Conservation (phyloP, 805 yeast genomes). For the Candida oleophila region DNA sequence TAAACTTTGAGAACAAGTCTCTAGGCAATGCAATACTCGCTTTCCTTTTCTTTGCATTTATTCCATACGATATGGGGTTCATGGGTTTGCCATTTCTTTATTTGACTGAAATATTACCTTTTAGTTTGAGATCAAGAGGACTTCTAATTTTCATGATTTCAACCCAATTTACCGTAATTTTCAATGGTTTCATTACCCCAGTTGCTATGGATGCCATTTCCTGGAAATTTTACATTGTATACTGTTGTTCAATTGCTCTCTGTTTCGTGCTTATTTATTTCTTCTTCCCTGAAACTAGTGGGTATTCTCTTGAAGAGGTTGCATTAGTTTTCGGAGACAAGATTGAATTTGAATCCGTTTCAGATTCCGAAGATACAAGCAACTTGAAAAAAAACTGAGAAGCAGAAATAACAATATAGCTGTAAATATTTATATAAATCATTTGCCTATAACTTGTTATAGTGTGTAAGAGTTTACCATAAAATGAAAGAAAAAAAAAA, state of each 20-base stretch:
- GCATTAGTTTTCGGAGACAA: constrained; percentile 25
- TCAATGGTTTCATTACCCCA: constrained; percentile 18
- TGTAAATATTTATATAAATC: too few species aligned
- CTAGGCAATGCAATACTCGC: constrained; percentile 48
- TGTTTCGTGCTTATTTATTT: constrained; percentile 23
- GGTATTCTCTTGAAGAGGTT: constrained; percentile 35
- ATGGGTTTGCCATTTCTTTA: constrained; percentile 31
- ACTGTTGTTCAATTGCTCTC: constrained; percentile 24
- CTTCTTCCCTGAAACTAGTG: constrained; percentile 30
- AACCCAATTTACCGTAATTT: constrained; percentile 14
- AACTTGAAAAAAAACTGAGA: background rate
- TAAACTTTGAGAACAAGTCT: constrained; percentile 37
- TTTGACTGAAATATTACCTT: constrained; percentile 32
- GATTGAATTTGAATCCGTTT: background rate
- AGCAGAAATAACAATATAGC: too few species aligned
- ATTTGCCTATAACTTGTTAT: too few species aligned
- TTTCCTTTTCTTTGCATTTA: constrained; percentile 45
- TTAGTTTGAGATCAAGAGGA: constrained; percentile 33
- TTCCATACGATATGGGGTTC: constrained; percentile 24
- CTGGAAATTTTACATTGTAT: constrained; percentile 37
- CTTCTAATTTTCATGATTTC: constrained; percentile 21
- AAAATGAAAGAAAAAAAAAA: too few species aligned
- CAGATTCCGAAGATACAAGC: background rate
- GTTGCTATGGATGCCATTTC: constrained; percentile 32
- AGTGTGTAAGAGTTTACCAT: too few species aligned